Evolutionary conservation across 139 green algal genomes (phyloP), one percentile per base, ranked within the genome.

Genomic region (Chlorella sp.): DNA sequence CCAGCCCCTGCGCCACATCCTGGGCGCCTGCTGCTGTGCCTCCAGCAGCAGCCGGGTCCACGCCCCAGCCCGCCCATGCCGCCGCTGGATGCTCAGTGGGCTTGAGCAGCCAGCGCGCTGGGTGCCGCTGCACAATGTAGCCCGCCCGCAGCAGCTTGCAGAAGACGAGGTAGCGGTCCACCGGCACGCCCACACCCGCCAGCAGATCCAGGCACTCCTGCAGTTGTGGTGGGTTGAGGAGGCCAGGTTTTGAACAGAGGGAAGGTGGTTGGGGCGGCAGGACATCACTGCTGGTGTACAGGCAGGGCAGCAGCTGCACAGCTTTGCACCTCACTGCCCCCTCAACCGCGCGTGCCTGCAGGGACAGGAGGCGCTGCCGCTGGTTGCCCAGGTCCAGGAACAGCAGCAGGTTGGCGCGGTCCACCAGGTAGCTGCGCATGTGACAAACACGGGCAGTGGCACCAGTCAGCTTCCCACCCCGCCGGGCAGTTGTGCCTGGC

Each of bases 371-470:
- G n/a, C 36, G 58, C 72, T 83, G 69, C 40, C 38, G 5, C 46
- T 32, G 28, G 8, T 2, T 40, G n/a, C 51, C 51, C 60, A 72
- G 67, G 36, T 87, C 86, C 67, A 85, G 38, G 44, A 90, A 88
- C 32, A 90, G 69, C 34, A 90, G 48, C 78, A 90, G 72, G 72
- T 86, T 90, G 70, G 83, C 83, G 28, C 87, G 85, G 79, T 90
- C 87, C 30, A 88, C 67, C 17, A 87, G 41, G 67, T 84, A 87
- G 58, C 83, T 87, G 83, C 62, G 20, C n/a, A 24, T 9, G 67
- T 20, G 67, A 14, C 30, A 36, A 36, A 24, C 19, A 20, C 24
- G 24, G 1, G 70, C 38, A 9, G 40, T 40, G 16, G 16, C n/a
- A n/a, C n/a, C n/a, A n/a, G n/a, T n/a, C n/a, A n/a, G n/a, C n/a